These are phyloP conservation scores for Phytophthora cryptogea DNA, from an alignment of 352 stramenopile species.

Conservation along the genomic window DNA sequence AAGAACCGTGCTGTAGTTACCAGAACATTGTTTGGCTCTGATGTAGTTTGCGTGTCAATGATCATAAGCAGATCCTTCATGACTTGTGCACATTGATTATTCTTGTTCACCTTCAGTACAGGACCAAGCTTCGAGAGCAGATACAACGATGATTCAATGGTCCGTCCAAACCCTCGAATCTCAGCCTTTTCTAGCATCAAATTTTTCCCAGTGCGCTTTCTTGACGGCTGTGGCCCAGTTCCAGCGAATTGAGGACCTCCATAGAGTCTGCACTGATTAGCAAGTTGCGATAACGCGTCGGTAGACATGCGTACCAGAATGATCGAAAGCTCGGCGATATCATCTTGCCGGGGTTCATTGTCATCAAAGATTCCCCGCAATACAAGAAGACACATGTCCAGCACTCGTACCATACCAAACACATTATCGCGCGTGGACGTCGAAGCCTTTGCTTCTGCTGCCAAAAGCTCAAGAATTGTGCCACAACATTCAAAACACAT, in stretches of 20 bases:
- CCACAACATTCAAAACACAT: slow-evolving; percentile 75
- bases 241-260: background rate
- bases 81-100: slow-evolving; percentile 58
- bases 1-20: slow-evolving; percentile 46
- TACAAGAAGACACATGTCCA: slow-evolving; percentile 65
- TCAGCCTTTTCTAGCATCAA: slow-evolving; percentile 21
- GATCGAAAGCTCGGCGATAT: slow-evolving; percentile 36
- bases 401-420: slow-evolving; percentile 52
- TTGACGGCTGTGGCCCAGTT: background rate
- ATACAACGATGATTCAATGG: slow-evolving; percentile 39
- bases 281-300: slow-evolving; percentile 57
- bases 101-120: slow-evolving; percentile 55
- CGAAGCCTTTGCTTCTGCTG: slow-evolving; percentile 15
- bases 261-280: slow-evolving; percentile 15
- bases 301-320: slow-evolving; percentile 63
- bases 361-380: slow-evolving; percentile 62
- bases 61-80: slow-evolving; percentile 54
- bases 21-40: slow-evolving; percentile 6
- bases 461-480: slow-evolving; percentile 59
- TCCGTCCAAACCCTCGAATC: slow-evolving; percentile 19
- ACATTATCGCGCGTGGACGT: slow-evolving; percentile 20
- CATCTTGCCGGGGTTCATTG: slow-evolving; percentile 37
- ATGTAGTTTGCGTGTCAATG: slow-evolving; percentile 11
- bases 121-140: slow-evolving; percentile 45
- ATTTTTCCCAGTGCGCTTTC: slow-evolving; percentile 9